Base-by-base conservation (phyloP, 495 filamentous ascomycete genomes). In the Penicillium angulare region DNA sequence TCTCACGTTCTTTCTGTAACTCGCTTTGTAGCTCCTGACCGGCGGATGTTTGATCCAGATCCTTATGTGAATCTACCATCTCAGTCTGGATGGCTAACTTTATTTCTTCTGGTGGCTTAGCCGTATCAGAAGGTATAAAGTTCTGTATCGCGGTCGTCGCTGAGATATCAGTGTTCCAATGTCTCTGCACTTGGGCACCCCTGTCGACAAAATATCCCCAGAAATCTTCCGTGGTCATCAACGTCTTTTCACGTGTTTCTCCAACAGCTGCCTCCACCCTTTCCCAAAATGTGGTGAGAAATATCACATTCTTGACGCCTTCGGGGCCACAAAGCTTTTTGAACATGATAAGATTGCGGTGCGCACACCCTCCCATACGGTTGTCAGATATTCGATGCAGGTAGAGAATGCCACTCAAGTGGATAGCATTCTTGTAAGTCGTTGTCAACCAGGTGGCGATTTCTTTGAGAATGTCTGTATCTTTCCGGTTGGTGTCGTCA, bases 231-330 rank as follows among this genome's bases (percentile, higher is more conserved):
- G 6, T 35, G 1, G 34, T 24, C 3, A 7, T 27, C 24, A 56
- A 18, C 15, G 45, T n/a, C 26, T 36, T 41, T 23, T 56, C 53
- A 1, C 47, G 41, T 5, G 8, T 24, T 8, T 24, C 8, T n/a
- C 36, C 41, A 5, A 33, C 27, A 12, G 4, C 7, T 3, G 1
- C 5, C 5, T 16, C 4, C 5, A 56, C 43, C n/a, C 5, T 46
- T 12, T 66, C 58, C 76, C 75, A 79, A 60, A 72, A 67, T 0
- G 72, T 77, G 13, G 76, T 79, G 2, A 53, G 65, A 0, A 81
- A 61, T 0, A 74, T 47, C 10, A 80, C 74, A 0, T 64, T 64
- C 8, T 57, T 42, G 18, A 78, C 47, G n/a, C 44, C 61, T 1
- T 69, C 48, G 0, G 56, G 36, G 0, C 76, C 79, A 43, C 71